phyloP scores from a whole-genome alignment of 2,329 filamentous ascomycete species.

The Fusarium virguliforme region DNA sequence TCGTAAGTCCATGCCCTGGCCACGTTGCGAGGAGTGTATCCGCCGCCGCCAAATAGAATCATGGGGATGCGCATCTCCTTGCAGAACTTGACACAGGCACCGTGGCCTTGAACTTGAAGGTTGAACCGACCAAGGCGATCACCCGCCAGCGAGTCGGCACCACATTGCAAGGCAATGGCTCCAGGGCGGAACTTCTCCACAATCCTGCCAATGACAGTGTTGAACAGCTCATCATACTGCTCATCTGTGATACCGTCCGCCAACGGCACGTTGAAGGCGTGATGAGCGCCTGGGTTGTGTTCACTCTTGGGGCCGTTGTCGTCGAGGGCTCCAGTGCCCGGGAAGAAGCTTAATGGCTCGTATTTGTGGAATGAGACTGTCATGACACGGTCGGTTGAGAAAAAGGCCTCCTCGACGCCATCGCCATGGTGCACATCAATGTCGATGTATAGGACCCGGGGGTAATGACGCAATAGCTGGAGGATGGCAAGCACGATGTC shows the following conservation, averaged over 20 bases:
- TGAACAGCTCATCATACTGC: slow-evolving; percentile 89
- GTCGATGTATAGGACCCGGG: slow-evolving; percentile 93
- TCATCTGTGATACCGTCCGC: slow-evolving; percentile 93
- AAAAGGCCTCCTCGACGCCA: slow-evolving; percentile 92
- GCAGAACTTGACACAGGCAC: slow-evolving; percentile 89
- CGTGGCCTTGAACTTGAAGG: slow-evolving; percentile 94
- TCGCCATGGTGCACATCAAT: slow-evolving; percentile 95
- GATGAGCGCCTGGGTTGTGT: slow-evolving; percentile 89
- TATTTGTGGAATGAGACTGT: slow-evolving; percentile 98
- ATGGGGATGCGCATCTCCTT: slow-evolving; percentile 86
- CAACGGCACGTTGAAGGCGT: slow-evolving; percentile 91
- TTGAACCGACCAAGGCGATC: slow-evolving; percentile 97
- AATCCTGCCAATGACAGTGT: slow-evolving; percentile 82
- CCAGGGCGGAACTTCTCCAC: slow-evolving; percentile 88
- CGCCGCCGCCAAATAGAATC: slow-evolving; percentile 92
- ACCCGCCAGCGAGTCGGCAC: slow-evolving; percentile 93
- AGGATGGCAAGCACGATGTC: slow-evolving; percentile 96
- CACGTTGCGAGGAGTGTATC: slow-evolving; percentile 97
- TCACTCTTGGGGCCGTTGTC: slow-evolving; percentile 88
- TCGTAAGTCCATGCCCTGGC: slow-evolving; percentile 98
- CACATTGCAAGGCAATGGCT: slow-evolving; percentile 95
- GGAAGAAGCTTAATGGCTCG: slow-evolving; percentile 87
- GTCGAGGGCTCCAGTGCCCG: slow-evolving; percentile 88
- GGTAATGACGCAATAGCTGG: slow-evolving; percentile 85
- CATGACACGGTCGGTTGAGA: slow-evolving; percentile 90